Conservation (phyloP, 2,329 filamentous ascomycete species). For the Fusarium chaquense region DNA sequence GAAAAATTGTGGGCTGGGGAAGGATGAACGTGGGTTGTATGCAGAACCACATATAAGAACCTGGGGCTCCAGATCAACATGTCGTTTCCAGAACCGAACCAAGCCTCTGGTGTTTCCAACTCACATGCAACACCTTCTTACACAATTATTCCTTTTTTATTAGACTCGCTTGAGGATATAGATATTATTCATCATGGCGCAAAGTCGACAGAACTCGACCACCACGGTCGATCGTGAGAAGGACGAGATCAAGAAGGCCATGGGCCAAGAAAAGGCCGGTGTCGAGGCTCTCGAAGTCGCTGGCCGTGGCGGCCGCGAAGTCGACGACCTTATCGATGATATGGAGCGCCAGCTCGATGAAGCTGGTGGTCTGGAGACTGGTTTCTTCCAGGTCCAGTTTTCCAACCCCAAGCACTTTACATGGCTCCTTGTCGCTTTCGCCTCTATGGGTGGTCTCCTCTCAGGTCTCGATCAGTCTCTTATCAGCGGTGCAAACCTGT, state of each 20-base stretch:
- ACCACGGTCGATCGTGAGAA: constrained; percentile 40
- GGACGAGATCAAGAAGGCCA: constrained; percentile 35
- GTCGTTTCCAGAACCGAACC: neutral
- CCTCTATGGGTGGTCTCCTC: constrained; percentile 79
- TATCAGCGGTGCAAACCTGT: constrained; percentile 78
- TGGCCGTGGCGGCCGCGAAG: constrained; percentile 50
- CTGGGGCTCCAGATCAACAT: constrained; percentile 22
- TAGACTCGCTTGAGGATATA: neutral
- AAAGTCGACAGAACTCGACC: constrained; percentile 39
- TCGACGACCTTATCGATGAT: constrained; percentile 56
- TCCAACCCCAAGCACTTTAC: constrained; percentile 73
- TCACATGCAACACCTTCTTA: constrained; percentile 3
- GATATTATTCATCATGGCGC: constrained; percentile 24
- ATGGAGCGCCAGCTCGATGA: constrained; percentile 58
- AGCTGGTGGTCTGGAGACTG: constrained; percentile 50
- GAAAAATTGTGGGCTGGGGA: constrained; percentile 4
- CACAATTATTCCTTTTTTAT: neutral
- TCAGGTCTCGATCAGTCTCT: constrained; percentile 79
- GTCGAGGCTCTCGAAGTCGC: constrained; percentile 55
- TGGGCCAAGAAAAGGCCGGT: constrained; percentile 47
- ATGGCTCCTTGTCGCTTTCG: constrained; percentile 75
- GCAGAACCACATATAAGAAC: constrained; percentile 28
- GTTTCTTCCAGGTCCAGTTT: constrained; percentile 68
- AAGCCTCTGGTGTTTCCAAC: constrained; percentile 3
- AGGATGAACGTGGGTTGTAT: constrained; percentile 7